Conservation (phyloP, 192 early-diverging fungal genomes). For the Martensiomyces pterosporus region DNA sequence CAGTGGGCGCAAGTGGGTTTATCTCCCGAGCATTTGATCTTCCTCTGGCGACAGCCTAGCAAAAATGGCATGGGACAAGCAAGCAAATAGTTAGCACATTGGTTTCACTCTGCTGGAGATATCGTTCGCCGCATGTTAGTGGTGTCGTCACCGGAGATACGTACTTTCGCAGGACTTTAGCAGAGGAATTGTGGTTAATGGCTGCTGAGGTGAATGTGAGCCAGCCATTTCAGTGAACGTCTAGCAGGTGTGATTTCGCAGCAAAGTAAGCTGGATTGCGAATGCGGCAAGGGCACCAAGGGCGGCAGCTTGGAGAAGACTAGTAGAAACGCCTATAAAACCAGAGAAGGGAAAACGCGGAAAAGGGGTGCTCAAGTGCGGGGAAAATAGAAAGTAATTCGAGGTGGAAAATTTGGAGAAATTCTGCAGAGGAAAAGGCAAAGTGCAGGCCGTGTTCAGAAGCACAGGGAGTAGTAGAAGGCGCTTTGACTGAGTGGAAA, state of each 20-base stretch:
- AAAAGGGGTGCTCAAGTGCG: no score
- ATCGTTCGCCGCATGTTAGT: no score
- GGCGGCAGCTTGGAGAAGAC: no score
- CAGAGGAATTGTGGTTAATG: constrained; percentile 33
- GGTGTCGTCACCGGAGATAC: no score
- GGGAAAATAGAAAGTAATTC: no score
- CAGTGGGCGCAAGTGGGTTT: constrained; percentile 48
- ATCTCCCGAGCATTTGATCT: constrained; percentile 50
- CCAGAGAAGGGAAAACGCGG: not conserved
- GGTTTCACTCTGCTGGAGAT: no score
- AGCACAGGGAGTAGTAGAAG: no score
- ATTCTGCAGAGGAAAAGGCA: not conserved
- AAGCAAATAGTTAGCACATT: no score
- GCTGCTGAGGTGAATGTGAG: constrained; percentile 8
- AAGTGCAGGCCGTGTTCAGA: not conserved
- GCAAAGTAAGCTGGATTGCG: no score
- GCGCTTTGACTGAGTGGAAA: no score
- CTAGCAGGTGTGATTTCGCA: no score
- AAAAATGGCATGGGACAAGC: constrained; percentile 1
- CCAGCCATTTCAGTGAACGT: constrained; percentile 22
- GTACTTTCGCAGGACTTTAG: constrained; percentile 52
- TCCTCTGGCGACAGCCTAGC: constrained; percentile 48
- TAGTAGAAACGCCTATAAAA: not conserved
- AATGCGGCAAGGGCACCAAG: no score
- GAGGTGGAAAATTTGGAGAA: not conserved